Conservation (phyloP, 1,284 basidiomycete genomes). For the Phlebopus sp. region DNA sequence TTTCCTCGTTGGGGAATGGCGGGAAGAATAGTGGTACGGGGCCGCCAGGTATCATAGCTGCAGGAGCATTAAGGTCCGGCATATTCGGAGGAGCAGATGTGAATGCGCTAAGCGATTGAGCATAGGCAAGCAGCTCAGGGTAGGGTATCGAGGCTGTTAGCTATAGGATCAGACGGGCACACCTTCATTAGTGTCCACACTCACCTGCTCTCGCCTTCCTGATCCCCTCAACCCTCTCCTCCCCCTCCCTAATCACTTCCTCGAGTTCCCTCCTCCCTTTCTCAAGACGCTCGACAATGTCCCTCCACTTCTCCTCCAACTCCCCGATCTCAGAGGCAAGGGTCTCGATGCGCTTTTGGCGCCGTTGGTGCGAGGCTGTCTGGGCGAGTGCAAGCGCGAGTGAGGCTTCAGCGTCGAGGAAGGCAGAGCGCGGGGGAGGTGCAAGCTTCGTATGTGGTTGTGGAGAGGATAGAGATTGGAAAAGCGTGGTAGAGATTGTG, state of each 20-base stretch:
- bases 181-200: constrained; percentile 11
- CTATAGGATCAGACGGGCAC: not conserved
- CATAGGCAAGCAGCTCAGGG: constrained; percentile 75
- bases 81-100: constrained; percentile 83
- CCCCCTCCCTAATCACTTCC: constrained; percentile 65
- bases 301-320: constrained; percentile 63
- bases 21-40: constrained; percentile 78
- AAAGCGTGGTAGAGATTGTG: constrained; percentile 63
- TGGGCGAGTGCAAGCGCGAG: constrained; percentile 62
- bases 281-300: constrained; percentile 60
- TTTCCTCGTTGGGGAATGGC: constrained; percentile 83
- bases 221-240: constrained; percentile 64
- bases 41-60: constrained; percentile 55
- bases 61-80: constrained; percentile 48
- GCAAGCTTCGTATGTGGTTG: constrained; percentile 48
- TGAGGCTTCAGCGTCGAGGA: constrained; percentile 58
- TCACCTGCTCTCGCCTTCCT: constrained; percentile 68
- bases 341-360: constrained; percentile 67
- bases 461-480: constrained; percentile 64
- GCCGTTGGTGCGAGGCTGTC: constrained; percentile 69
- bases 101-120: constrained; percentile 76
- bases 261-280: constrained; percentile 65
- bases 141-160: constrained; percentile 68
- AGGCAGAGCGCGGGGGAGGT: constrained; percentile 58
- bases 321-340: constrained; percentile 66